A percentile compares a stretch with the other conserved stretches of the same genome.
Conservation (phyloP, 2,329 filamentous ascomycete genomes). For the Fusarium sulawesiense region DNA sequence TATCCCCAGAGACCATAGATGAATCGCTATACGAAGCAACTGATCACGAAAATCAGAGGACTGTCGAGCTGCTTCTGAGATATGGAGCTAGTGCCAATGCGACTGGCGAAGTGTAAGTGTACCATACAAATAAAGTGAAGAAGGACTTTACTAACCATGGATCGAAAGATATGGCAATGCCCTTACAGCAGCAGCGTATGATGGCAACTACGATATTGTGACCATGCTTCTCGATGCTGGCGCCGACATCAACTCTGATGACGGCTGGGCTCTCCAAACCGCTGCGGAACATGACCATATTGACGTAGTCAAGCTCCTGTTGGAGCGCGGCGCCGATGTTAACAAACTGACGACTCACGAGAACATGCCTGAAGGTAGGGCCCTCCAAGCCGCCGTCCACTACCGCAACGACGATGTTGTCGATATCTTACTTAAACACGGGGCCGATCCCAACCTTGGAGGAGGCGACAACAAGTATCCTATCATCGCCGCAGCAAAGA, state of each 20-base stretch:
- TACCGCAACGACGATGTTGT: slow-evolving; percentile 52
- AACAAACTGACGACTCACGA: slow-evolving; percentile 47
- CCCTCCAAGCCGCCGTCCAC: slow-evolving; percentile 55
- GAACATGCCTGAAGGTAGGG: slow-evolving; percentile 51
- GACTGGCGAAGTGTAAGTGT: slow-evolving; percentile 51
- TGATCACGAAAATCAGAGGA: slow-evolving; percentile 49
- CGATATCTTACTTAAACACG: slow-evolving; percentile 51
- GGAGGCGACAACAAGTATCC: slow-evolving; percentile 50
- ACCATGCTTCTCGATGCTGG: slow-evolving; percentile 49
- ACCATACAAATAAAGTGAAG: rapidly evolving
- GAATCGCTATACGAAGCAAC: slow-evolving; percentile 54
- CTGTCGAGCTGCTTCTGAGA: slow-evolving; percentile 52
- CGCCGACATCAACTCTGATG: slow-evolving; percentile 50
- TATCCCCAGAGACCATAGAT: slow-evolving; percentile 49
- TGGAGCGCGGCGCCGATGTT: slow-evolving; percentile 51
- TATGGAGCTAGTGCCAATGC: slow-evolving; percentile 54
- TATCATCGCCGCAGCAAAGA: slow-evolving; percentile 52
- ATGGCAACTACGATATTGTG: slow-evolving; percentile 49
- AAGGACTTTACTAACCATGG: background rate
- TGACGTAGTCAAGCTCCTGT: slow-evolving; percentile 51
- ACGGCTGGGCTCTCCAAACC: slow-evolving; percentile 54
- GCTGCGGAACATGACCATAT: slow-evolving; percentile 52
- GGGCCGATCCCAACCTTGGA: slow-evolving; percentile 53
- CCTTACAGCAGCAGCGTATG: slow-evolving; percentile 53
- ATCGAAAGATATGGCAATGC: slow-evolving; percentile 39